Base-by-base conservation (phyloP, 192 early-diverging fungal species). In the Mortierella alpina region DNA sequence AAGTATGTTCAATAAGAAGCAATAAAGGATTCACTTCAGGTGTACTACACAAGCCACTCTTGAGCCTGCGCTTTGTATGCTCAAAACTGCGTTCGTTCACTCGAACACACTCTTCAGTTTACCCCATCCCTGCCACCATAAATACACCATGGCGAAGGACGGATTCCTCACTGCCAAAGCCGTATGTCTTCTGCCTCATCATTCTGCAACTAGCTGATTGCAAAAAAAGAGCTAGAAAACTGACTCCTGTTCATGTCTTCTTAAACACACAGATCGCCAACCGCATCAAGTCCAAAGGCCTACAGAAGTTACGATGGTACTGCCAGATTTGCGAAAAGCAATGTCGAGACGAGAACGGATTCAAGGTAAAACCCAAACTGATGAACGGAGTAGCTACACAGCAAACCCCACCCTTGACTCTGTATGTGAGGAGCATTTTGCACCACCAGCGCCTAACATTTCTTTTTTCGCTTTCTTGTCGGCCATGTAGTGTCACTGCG, bases 311-410 rank as follows among this genome's bases (percentile, higher is more conserved):
- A 48, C 88, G 93, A 47, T 98, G 93, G 88, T 98, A 96, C 80
- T 98, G 96, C 83, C 96, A 98, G 83, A 95, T 95, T 88, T 97
- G 96, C 72, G 90, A 96, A 75, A 94, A 92, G 84, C 87, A 88
- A 79, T 96, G 94, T 70, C 87, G 95, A 66, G 96, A 98, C 85
- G 95, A 95, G 75, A 98, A 98, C 86, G 96, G 96, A 3, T 98
- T 97, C 88, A 97, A 96, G 84, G 85, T 72, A 71, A 51, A 55
- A n/a, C 42, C 20, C 62, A 9, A 52, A 66, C 13, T 5, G 4
- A 53, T 44, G 12, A 7, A 9, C 10, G 22, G 10, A 51, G 53
- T 53, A 1, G 12, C 18, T 6, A 17, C 11, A 40, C 9, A 3
- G 44, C 6, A 47, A 31, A 49, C 31, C 3, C 31, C 31, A 31